Conservation (phyloP, 768 basidiomycete genomes). For the Termitomyces sp. region DNA sequence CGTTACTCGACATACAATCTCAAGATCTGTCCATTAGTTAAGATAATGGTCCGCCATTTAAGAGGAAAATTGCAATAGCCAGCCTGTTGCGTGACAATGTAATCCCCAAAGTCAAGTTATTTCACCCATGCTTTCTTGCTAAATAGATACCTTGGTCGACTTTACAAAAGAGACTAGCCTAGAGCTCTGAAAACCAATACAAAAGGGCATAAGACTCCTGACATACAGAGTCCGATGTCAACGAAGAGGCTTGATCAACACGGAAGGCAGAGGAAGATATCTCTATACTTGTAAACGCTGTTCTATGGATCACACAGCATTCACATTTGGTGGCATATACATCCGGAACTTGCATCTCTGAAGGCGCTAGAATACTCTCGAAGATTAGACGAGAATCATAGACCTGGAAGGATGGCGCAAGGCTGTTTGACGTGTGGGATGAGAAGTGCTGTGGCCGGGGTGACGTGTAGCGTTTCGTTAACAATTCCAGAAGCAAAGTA, state of each 20-base stretch:
- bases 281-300: neutral
- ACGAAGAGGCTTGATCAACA: neutral
- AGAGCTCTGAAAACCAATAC: neutral
- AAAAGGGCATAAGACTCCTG: neutral
- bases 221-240: neutral
- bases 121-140: too few species aligned
- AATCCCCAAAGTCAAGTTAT: too few species aligned
- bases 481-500: neutral
- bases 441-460: neutral
- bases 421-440: neutral
- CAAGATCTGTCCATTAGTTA: too few species aligned
- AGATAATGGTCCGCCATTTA: too few species aligned
- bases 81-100: too few species aligned
- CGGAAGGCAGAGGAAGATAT: neutral
- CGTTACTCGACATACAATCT: too few species aligned
- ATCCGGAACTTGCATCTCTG: too few species aligned
- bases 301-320: neutral
- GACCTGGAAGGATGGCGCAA: too few species aligned
- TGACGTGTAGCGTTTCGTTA: neutral
- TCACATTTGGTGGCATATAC: too few species aligned
- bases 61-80: too few species aligned
- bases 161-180: neutral
- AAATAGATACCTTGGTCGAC: too few species aligned
- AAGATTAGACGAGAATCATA: too few species aligned
- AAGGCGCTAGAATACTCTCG: neutral